Base-by-base conservation (phyloP, 257 asterid genomes). In the Rubia yunnanensis region DNA sequence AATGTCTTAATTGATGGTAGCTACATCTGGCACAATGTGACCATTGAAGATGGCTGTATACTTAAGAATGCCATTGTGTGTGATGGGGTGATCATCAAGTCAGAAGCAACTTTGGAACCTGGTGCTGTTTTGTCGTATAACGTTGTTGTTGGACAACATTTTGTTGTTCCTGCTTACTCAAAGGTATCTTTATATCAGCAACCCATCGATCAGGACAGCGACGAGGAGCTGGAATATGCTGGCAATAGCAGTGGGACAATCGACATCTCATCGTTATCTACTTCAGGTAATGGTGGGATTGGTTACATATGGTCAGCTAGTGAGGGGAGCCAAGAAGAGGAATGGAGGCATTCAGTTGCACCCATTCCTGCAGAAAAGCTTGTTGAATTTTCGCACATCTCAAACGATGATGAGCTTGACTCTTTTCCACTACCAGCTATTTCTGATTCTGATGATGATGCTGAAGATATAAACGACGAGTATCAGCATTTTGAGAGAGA, bases 151-250 rank as follows among this genome's bases (percentile, higher is more conserved):
- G 99, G 99, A 61, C 80, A 78, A 66, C 70, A 73, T 39, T 94
- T 88, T 78, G 77, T 70, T 62, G 97, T 94, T 53, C 99, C 97
- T 75, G 86, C 92, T 41, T 88, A 94, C 73, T 94, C 99, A 38
- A 94, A 90, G 80, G 99, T 86, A 70, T 94, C 99, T 54, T 85
- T 90, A 68, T 83, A 72, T 66, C 87, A 72, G 74, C 95, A 90
- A 79, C 99, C 99, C 56, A 72, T 86, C 72, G 83, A 79, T 73
- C 86, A 87, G 85, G 99, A 94, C 75, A 94, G 99, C 75, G 99
- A 94, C 49, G 99, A 90, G 77, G 99, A 94, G 79, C 92, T 90
- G 73, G 99, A 94, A 82, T 86, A 94, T 82, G 96, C 95, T 68
- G 99, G 89, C 80, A 86, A 66, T 61, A 77, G 81, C 82, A 80